A percentile compares a stretch with the other conserved stretches of the same genome.
Evolutionary conservation across 2,329 filamentous ascomycete genomes (phyloP).

Genomic region (Lachnellula suecica): DNA sequence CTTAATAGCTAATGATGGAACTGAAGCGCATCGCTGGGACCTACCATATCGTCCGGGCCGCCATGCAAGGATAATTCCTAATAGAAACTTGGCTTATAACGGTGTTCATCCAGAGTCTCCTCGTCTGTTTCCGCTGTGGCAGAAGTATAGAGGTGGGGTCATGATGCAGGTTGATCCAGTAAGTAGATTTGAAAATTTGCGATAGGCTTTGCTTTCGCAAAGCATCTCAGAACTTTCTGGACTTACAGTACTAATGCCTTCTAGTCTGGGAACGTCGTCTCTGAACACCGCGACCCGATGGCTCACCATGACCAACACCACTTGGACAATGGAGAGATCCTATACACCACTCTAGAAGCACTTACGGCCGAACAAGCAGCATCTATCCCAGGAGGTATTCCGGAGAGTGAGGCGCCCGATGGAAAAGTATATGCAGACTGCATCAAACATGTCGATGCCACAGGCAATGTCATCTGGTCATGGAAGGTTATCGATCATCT

Average conservation of each 20-base stretch:
- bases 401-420: slow-evolving; percentile 38
- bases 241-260: not conserved
- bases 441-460: slow-evolving; percentile 41
- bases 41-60: slow-evolving; percentile 41
- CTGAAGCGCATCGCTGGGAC: slow-evolving; percentile 43
- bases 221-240: not conserved
- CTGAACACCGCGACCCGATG: slow-evolving; percentile 40
- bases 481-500: slow-evolving; percentile 44
- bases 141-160: slow-evolving; percentile 45
- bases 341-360: slow-evolving; percentile 43
- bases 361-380: slow-evolving; percentile 36
- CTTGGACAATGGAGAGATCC: slow-evolving; percentile 40
- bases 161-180: slow-evolving; percentile 41
- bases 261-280: slow-evolving; percentile 36
- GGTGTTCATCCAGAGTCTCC: slow-evolving; percentile 40
- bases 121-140: slow-evolving; percentile 41
- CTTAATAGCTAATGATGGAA: slow-evolving; percentile 40
- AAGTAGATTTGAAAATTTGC: not conserved
- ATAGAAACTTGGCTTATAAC: slow-evolving; percentile 45
- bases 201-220: no score
- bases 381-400: slow-evolving; percentile 40
- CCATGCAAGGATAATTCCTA: slow-evolving; percentile 42
- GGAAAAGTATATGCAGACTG: slow-evolving; percentile 41
- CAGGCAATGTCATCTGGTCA: slow-evolving; percentile 40
- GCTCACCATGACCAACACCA: slow-evolving; percentile 48